Evolutionary conservation across 2,329 filamentous ascomycete genomes (phyloP), one percentile per base, ranked within the genome.

Genomic region (Trichoderma sp.): DNA sequence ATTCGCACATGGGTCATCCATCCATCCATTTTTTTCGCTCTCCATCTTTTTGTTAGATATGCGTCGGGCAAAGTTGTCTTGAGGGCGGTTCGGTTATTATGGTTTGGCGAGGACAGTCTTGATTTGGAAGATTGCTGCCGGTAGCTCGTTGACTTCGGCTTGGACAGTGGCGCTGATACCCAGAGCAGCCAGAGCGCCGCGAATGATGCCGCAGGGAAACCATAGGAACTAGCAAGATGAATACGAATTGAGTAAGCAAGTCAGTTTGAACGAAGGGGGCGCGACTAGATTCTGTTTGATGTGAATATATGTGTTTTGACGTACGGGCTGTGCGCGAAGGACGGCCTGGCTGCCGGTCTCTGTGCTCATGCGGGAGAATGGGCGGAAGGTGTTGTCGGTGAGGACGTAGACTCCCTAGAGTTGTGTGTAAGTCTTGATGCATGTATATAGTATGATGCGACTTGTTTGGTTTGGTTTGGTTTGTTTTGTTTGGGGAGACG

Each of bases 101-200:
- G 68, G 53, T 42, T 69, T 93, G 35, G 85, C 79, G 29, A 88
- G 85, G 61, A 90, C 82, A 45, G 92, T 95, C 82, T 96, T 96
- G 78, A 99, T 97, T 81, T 99, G 95, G 78, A 99, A 99, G 1
- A 94, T 92, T 39, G 94, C 95, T 6, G 87, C 87, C 0, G 95
- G 95, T 65, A 99, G 83, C 77, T 97, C 94, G 67, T 84, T 90
- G 65, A 91, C 92, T 80, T 97, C 95, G 5, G 93, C 95, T 73
- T 97, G 92, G 1, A 99, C 94, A 1, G 90, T 96, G 10, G 94
- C 94, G 73, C 90, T 90, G 73, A 98, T 93, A 6, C 94, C 95
- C 82, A 99, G 84, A 60, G 91, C 93, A n/a, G 93, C 90, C 59
- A 99, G 82, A n/a, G 93, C 93, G 34, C 95, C 95, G 68, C 94